Conservation (phyloP, 345 rosid genomes). For the Hibiscus tridactylites region DNA sequence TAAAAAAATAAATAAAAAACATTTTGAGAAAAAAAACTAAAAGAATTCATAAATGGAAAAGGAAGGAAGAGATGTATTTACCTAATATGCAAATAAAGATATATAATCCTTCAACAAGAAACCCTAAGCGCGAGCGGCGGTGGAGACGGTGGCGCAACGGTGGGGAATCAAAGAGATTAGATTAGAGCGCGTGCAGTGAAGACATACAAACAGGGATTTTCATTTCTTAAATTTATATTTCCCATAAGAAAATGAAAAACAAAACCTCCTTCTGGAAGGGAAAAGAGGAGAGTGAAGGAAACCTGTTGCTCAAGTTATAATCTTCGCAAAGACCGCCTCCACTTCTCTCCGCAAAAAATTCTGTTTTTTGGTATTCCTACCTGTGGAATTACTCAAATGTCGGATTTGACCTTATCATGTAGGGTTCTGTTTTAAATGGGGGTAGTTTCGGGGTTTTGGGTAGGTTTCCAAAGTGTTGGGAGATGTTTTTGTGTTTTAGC, state of each 20-base stretch:
- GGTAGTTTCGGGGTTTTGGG: background rate
- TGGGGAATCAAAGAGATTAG: slow-evolving; percentile 16
- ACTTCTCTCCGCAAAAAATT: slow-evolving; percentile 17
- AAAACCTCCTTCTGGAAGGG: background rate
- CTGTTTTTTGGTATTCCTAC: background rate
- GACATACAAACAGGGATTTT: background rate
- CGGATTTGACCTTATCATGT: background rate
- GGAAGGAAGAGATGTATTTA: background rate
- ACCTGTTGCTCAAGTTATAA: slow-evolving; percentile 36
- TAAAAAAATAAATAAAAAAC: background rate
- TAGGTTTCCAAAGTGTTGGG: slow-evolving; percentile 1
- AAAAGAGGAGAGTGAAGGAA: background rate
- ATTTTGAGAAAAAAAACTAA: background rate
- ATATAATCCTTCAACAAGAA: background rate
- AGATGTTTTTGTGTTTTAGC: background rate
- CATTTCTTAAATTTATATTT: background rate
- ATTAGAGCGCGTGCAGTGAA: slow-evolving; percentile 13
- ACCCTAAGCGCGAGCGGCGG: background rate
- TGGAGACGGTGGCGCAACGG: background rate
- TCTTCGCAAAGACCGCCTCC: slow-evolving; percentile 21
- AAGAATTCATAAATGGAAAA: background rate
- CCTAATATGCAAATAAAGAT: background rate
- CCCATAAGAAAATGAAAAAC: background rate
- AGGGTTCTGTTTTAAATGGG: background rate
- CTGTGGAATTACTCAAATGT: background rate